Conservation (phyloP, 148 eudicot species). For the Nyssa sinensis region DNA sequence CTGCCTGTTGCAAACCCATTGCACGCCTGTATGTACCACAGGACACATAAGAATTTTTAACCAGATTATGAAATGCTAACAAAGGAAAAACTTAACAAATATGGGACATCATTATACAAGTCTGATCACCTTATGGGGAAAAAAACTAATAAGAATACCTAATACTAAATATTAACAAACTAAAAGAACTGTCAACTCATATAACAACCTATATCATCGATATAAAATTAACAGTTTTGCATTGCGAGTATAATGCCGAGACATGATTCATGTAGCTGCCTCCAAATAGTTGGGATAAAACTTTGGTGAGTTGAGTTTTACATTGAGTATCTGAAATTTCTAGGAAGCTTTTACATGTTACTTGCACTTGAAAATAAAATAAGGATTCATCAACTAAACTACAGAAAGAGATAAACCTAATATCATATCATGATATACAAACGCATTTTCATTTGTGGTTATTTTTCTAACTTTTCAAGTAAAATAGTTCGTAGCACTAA, state of each 20-base stretch:
- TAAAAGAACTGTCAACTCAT: not conserved
- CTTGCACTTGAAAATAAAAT: too few relatives aligned
- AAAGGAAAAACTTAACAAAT: not conserved
- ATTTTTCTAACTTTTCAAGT: too few relatives aligned
- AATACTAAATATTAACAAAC: not conserved
- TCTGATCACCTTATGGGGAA: too few relatives aligned
- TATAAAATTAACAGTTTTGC: too few relatives aligned
- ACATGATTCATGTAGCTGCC: too few relatives aligned
- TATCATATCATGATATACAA: too few relatives aligned
- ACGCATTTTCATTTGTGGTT: not conserved
- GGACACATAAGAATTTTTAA: not conserved
- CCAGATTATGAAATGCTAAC: not conserved
- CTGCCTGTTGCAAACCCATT: slow-evolving; percentile 83
- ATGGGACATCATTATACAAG: too few relatives aligned
- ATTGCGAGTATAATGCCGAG: too few relatives aligned
- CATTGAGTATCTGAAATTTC: not conserved
- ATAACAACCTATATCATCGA: not conserved
- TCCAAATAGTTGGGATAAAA: too few relatives aligned
- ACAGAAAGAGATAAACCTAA: not conserved
- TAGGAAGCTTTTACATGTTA: too few relatives aligned
- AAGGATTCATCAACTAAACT: not conserved
- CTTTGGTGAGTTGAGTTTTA: too few relatives aligned
- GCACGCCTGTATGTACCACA: slow-evolving; percentile 57
- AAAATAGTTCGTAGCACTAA: not conserved
- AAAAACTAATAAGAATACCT: not conserved